A percentile compares a stretch with the other conserved stretches of the same genome.
These are phyloP conservation scores for Epichloe glyceriae DNA, from an alignment of 2,329 filamentous ascomycete species.

Conservation along the genomic window DNA sequence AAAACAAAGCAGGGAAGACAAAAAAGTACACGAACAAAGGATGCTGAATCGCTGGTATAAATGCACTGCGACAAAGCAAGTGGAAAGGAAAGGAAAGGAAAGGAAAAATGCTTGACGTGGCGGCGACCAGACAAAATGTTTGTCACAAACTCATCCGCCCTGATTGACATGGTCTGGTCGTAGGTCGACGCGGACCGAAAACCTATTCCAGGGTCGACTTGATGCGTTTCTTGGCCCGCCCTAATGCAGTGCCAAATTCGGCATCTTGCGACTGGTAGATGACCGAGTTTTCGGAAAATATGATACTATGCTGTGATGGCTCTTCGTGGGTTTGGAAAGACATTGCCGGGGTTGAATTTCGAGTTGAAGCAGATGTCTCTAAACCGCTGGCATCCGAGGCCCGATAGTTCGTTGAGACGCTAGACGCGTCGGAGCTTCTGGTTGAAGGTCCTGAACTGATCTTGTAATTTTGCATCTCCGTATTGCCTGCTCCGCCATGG, in stretches of 20 bases:
- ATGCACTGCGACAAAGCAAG: conserved; percentile 8
- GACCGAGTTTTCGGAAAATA: not conserved
- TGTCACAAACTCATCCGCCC: conserved; percentile 2
- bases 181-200: conserved; percentile 8
- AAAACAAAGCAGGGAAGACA: not conserved
- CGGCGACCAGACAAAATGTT: not conserved
- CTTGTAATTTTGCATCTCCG: not conserved
- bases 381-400: not conserved
- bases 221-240: conserved; percentile 2
- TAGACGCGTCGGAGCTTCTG: not conserved
- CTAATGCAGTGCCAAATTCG: not conserved
- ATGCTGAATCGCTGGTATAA: conserved; percentile 7
- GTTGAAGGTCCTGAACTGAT: not conserved
- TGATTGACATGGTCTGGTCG: not conserved
- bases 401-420: not conserved
- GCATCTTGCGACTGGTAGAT: not conserved
- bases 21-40: conserved; percentile 6
- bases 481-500: not conserved
- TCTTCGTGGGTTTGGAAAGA: not conserved
- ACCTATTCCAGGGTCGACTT: conserved; percentile 9
- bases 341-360: not conserved
- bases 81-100: not conserved
- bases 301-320: not conserved
- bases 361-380: not conserved
- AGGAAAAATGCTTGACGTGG: not conserved